Percentiles rank a stretch among this genome's conserved stretches.
Evolutionary conservation across 148 eudicot species (phyloP).

Genomic region (Hydrangea macrophylla): DNA sequence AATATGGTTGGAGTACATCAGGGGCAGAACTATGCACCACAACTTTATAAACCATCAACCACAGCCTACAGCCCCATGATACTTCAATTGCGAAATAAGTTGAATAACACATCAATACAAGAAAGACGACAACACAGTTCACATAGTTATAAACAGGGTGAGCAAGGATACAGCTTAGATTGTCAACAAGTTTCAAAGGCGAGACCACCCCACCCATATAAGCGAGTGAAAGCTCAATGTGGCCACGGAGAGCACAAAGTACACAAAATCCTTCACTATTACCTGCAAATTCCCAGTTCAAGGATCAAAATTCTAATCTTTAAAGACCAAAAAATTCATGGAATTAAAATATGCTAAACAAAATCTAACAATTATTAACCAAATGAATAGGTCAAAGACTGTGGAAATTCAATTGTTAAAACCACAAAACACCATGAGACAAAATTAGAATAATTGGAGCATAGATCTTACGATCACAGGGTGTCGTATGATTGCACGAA

Average conservation of each 20-base stretch:
- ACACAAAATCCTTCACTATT: conserved; percentile 48
- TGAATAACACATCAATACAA: background rate
- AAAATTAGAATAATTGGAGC: background rate
- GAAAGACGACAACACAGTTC: background rate
- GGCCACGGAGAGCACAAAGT: conserved; percentile 55
- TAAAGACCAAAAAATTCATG: background rate
- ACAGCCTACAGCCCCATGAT: no score
- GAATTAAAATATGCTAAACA: background rate
- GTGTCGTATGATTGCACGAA: conserved; percentile 32
- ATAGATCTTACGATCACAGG: conserved; percentile 46
- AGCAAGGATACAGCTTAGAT: conserved; percentile 70
- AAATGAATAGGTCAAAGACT: no score
- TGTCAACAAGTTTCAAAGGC: conserved; percentile 58
- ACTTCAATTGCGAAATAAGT: no score
- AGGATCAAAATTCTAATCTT: conserved; percentile 5
- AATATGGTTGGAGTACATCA: no score
- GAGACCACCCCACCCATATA: conserved; percentile 27
- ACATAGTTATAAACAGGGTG: background rate
- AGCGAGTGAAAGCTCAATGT: conserved; percentile 39
- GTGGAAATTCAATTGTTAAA: no score
- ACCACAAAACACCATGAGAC: background rate
- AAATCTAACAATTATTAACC: background rate
- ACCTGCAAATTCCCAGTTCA: conserved; percentile 38
- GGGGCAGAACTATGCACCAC: no score
- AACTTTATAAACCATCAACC: no score